Evolutionary conservation across 139 green algal species (phyloP).

Genomic region (Desmodesmus armatus): DNA sequence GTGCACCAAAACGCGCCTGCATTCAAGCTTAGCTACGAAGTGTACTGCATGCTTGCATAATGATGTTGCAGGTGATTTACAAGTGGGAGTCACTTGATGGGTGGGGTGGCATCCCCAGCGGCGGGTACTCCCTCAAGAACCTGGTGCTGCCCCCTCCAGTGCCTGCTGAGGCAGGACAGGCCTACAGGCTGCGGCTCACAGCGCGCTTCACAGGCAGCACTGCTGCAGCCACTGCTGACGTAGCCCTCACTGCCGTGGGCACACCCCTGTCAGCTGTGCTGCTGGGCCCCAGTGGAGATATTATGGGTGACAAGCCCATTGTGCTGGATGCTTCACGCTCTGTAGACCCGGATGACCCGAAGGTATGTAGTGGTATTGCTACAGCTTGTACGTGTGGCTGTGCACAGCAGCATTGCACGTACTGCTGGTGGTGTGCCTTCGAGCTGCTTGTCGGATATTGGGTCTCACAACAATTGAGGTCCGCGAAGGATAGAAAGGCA

Average conservation of each 20-base stretch:
- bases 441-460: neutral
- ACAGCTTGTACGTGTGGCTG: no score
- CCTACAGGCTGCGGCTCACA: neutral
- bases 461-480: neutral
- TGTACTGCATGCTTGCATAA: neutral
- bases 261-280: neutral
- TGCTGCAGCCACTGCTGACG: neutral
- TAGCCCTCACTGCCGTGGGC: neutral
- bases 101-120: neutral
- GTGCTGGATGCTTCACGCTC: neutral
- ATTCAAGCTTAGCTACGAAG: neutral
- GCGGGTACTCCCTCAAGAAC: constrained; percentile 2
- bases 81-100: neutral
- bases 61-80: constrained; percentile 4
- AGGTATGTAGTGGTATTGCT: neutral
- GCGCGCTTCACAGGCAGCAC: constrained; percentile 10
- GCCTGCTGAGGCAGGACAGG: neutral
- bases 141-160: constrained; percentile 4
- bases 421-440: no score
- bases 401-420: no score
- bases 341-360: neutral
- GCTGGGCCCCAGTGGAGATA: neutral
- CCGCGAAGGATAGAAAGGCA: neutral
- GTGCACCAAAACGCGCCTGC: neutral
- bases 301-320: neutral